Evolutionary conservation across 1,139 yeast genomes (phyloP), one percentile per base, ranked within the genome.

Genomic region (Candida gigantensis): DNA sequence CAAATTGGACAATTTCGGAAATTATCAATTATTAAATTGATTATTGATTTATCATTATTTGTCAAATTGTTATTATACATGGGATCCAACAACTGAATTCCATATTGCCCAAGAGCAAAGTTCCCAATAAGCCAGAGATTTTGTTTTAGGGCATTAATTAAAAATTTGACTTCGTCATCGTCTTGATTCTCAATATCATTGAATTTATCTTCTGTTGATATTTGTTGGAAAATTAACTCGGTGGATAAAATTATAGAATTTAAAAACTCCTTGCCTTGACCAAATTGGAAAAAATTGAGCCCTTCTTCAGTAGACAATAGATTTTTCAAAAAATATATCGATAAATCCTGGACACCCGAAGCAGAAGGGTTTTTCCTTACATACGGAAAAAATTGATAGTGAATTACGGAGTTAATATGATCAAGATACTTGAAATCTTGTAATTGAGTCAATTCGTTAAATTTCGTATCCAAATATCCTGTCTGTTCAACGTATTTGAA

Each of bases 41-140:
- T 70, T 28, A 83, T 72, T 41, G 77, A 79, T 31, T 69, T 72
- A 6, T 23, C 12, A 23, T 23, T 23, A 5, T 79, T 76, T n/a
- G 30, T 46, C 30, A 77, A 64, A 8, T 73, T 74, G 21, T 43
- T 42, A 35, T 44, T 54, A 46, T 61, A 60, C 40, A 78, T 65
- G 13, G 83, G 74, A 50, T 84, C 88, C 32, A 88, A 58, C 27
- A 87, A 66, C 30, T 78, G 77, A 20, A 84, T 78, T 0, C 96
- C 96, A 38, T 71, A 65, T 20, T 69, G 69, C 1, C 84, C 77
- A 7, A 89, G 77, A 2, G 90, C 89, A 27, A 89, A 81, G 49
- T 82, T 82, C 0, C 97, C 97, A 29, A 87, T 70, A 3, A 95
- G 84, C 97, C 97, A 92, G 32, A 90, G 54, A 33, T 84, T 78